Percentiles rank a stretch among this genome's conserved stretches.
phyloP scores from a whole-genome alignment of 129 eudicot genomes.

The Arctium minus region DNA sequence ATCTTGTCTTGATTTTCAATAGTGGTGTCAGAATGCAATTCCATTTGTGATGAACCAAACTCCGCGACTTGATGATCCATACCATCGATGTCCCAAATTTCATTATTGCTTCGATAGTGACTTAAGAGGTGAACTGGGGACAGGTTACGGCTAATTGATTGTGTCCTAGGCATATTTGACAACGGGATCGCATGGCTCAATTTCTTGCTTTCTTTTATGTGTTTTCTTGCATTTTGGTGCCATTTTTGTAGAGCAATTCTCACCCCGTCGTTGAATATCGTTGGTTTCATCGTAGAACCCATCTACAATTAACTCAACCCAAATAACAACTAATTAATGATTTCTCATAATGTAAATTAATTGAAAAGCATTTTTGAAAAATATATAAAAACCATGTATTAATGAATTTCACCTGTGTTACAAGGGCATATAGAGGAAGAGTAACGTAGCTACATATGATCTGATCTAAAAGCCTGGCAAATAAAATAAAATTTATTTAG shows the following conservation, averaged over 20 bases:
- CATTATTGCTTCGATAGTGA: slow-evolving; percentile 22
- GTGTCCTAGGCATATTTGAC: slow-evolving; percentile 39
- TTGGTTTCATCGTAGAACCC: slow-evolving; percentile 63
- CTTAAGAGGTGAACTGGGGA: slow-evolving; percentile 53
- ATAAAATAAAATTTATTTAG: background rate
- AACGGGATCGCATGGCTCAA: slow-evolving; percentile 17
- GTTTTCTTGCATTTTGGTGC: slow-evolving; percentile 49
- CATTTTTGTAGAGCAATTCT: slow-evolving; percentile 40
- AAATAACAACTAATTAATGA: background rate
- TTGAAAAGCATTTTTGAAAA: background rate
- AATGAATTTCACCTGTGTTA: slow-evolving; percentile 51
- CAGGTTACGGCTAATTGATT: slow-evolving; percentile 16
- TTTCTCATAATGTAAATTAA: too few species aligned
- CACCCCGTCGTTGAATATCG: slow-evolving; percentile 55
- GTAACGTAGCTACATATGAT: slow-evolving; percentile 69
- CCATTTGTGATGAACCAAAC: slow-evolving; percentile 23
- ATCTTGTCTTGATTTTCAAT: slow-evolving; percentile 19
- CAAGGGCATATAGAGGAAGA: slow-evolving; percentile 70
- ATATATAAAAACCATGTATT: background rate
- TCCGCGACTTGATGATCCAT: slow-evolving; percentile 6
- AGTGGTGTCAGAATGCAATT: background rate
- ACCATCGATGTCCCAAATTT: slow-evolving; percentile 24
- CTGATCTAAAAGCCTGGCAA: slow-evolving; percentile 44
- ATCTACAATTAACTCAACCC: slow-evolving; percentile 27
- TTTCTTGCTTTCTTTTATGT: slow-evolving; percentile 35